Percentiles rank a stretch among this genome's conserved stretches.
Evolutionary conservation across 2,329 filamentous ascomycete species (phyloP).

Genomic region (Colletotrichum sp.): DNA sequence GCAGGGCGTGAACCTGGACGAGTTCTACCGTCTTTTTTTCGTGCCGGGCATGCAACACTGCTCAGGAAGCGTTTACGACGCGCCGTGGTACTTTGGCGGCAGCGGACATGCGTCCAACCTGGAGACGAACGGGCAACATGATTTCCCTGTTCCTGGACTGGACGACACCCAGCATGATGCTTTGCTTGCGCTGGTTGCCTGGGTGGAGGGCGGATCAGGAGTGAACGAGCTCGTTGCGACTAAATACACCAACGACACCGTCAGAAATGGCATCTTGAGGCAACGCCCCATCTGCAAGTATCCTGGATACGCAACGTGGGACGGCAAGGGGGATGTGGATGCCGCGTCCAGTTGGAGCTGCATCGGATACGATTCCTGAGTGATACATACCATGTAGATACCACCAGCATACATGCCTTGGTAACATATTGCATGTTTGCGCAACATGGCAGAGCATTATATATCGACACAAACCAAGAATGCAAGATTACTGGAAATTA

Average conservation of each 20-base stretch:
- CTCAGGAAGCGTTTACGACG: slow-evolving; percentile 27
- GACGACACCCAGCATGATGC: slow-evolving; percentile 38
- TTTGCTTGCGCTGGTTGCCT: slow-evolving; percentile 37
- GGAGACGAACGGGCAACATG: slow-evolving; percentile 25
- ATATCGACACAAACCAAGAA: neutral
- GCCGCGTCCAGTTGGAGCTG: neutral
- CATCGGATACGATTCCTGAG: neutral
- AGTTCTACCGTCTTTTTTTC: slow-evolving; percentile 55
- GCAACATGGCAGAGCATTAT: neutral
- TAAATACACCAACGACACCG: slow-evolving; percentile 8
- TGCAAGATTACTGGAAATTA: neutral
- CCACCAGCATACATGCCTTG: neutral
- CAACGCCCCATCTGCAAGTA: slow-evolving; percentile 1
- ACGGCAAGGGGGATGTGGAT: neutral
- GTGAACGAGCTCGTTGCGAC: slow-evolving; percentile 37
- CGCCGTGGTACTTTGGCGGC: slow-evolving; percentile 38
- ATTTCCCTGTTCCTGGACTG: slow-evolving; percentile 38
- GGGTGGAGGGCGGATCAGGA: slow-evolving; percentile 37
- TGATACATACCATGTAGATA: neutral
- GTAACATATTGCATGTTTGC: neutral
- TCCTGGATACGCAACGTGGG: neutral
- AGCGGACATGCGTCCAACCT: slow-evolving; percentile 26
- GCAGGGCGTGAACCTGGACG: slow-evolving; percentile 26
- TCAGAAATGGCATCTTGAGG: neutral
- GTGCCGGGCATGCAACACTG: slow-evolving; percentile 59